A percentile compares a stretch with the other conserved stretches of the same genome.
phyloP scores from a whole-genome alignment of 768 basidiomycete species.

The Boletus patriciae region DNA sequence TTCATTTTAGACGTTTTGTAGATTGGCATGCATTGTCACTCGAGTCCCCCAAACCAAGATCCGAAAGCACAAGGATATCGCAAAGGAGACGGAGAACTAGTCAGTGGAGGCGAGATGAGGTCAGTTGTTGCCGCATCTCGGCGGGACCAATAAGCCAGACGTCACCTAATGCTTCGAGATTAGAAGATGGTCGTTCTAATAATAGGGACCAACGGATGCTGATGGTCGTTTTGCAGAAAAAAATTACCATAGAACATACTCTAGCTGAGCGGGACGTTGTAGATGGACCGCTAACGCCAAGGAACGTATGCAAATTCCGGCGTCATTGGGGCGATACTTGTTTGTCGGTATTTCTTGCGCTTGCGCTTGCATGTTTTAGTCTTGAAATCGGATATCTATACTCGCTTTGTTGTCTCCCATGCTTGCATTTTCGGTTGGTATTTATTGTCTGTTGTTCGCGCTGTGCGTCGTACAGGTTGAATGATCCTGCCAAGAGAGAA shows the following conservation, averaged over 20 bases:
- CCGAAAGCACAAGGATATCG: constrained; percentile 59
- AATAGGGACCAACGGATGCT: background rate
- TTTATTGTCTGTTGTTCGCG: no score
- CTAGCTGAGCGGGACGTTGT: constrained; percentile 8
- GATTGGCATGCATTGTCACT: no score
- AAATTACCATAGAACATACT: constrained; percentile 63
- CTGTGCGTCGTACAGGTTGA: background rate
- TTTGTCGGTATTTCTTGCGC: constrained; percentile 18
- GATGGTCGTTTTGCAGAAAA: constrained; percentile 44
- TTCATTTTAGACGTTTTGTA: no score
- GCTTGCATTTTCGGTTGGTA: constrained; percentile 3
- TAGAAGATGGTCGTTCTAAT: constrained; percentile 54
- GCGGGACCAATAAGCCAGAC: no score
- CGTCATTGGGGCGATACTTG: constrained; percentile 87
- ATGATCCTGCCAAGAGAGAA: background rate
- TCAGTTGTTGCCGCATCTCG: no score
- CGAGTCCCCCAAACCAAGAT: no score
- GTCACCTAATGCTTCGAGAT: no score
- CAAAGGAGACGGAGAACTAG: constrained; percentile 50
- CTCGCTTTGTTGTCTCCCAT: constrained; percentile 10
- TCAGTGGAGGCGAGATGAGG: no score
- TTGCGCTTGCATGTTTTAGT: constrained; percentile 1
- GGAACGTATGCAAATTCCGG: constrained; percentile 74
- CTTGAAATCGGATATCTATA: constrained; percentile 30
- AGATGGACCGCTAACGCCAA: constrained; percentile 47